Evolutionary conservation across 768 basidiomycete genomes (phyloP).

Genomic region (Suillus cothurnatus): DNA sequence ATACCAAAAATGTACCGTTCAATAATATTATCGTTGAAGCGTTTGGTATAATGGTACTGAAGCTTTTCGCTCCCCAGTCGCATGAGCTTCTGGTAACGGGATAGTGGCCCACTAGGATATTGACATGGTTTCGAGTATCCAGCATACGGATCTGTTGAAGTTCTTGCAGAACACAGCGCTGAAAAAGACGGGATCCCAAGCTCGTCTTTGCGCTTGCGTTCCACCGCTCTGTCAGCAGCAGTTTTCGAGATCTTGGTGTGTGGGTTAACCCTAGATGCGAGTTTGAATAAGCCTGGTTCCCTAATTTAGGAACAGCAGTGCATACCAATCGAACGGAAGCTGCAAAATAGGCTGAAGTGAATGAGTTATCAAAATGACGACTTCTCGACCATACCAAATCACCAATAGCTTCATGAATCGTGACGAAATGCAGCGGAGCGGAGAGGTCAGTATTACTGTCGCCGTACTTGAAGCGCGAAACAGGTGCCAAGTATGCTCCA

Average conservation of each 20-base stretch:
- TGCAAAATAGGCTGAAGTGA: constrained; percentile 26
- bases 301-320: constrained; percentile 6
- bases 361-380: constrained; percentile 9
- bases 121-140: constrained; percentile 49
- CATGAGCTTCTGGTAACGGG: constrained; percentile 44
- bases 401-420: constrained; percentile 64
- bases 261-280: constrained; percentile 55
- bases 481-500: constrained; percentile 41
- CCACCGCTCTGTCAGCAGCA: constrained; percentile 35
- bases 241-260: constrained; percentile 42
- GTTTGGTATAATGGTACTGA: constrained; percentile 57
- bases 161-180: constrained; percentile 32
- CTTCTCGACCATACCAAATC: constrained; percentile 56
- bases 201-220: constrained; percentile 34
- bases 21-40: constrained; percentile 41
- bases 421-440: constrained; percentile 62
- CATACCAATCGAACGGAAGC: constrained; percentile 73
- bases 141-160: constrained; percentile 27
- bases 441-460: constrained; percentile 40
- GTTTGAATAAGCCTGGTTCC: constrained; percentile 6
- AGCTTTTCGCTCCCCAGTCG: constrained; percentile 41
- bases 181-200: constrained; percentile 49
- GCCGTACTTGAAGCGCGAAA: constrained; percentile 44
- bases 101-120: constrained; percentile 48
- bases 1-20: constrained; percentile 48